phyloP scores from a whole-genome alignment of 345 rosid genomes.

The Clausena lansium region DNA sequence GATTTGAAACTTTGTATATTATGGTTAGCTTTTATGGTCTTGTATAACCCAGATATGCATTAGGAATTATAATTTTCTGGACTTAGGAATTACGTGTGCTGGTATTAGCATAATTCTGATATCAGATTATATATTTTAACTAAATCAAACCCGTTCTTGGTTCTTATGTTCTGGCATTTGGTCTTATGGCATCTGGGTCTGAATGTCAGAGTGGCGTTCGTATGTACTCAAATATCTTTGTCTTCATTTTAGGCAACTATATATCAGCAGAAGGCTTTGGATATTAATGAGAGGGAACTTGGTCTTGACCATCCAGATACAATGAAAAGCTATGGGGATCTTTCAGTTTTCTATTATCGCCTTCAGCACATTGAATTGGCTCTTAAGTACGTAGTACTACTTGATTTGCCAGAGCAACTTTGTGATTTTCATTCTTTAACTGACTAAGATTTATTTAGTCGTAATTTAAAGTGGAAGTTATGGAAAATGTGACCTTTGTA shows the following conservation, averaged over 20 bases:
- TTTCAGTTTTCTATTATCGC: slow-evolving; percentile 71
- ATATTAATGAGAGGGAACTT: slow-evolving; percentile 90
- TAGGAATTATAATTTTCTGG: not conserved
- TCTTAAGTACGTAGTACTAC: slow-evolving; percentile 64
- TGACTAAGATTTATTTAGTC: too few species aligned
- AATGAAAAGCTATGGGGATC: slow-evolving; percentile 77
- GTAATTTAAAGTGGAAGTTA: too few species aligned
- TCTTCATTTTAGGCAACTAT: slow-evolving; percentile 54
- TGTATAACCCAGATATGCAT: not conserved
- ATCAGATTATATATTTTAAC: not conserved
- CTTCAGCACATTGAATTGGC: slow-evolving; percentile 74
- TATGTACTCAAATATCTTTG: slow-evolving; percentile 10
- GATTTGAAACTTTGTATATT: not conserved
- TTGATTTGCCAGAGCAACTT: not conserved
- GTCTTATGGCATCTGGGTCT: not conserved
- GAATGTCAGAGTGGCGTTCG: not conserved
- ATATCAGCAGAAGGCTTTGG: slow-evolving; percentile 91
- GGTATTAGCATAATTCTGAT: not conserved
- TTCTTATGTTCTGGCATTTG: slow-evolving; percentile 1
- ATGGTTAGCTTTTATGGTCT: not conserved
- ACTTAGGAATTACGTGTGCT: not conserved
- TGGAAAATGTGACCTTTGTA: too few species aligned
- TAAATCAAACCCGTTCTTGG: not conserved
- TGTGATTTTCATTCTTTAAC: too few species aligned
- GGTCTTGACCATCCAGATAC: slow-evolving; percentile 94